phyloP scores from a whole-genome alignment of 805 yeast genomes.

The Suhomyces emberorum region DNA sequence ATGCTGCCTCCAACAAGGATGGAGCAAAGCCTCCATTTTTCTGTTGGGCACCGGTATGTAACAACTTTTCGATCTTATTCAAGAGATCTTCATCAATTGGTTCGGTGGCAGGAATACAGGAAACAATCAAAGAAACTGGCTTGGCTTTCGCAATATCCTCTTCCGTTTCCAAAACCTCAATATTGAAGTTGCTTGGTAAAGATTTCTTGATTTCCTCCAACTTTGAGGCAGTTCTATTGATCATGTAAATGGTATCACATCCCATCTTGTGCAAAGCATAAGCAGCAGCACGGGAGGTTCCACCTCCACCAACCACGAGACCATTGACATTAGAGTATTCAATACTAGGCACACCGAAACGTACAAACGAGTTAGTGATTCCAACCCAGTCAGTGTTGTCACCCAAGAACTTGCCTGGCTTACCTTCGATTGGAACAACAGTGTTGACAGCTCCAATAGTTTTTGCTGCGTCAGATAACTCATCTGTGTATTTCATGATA shows the following conservation, averaged over 20 bases:
- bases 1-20: slow-evolving; percentile 84
- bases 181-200: slow-evolving; percentile 60
- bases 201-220: slow-evolving; percentile 53
- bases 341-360: slow-evolving; percentile 56
- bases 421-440: slow-evolving; percentile 47
- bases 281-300: slow-evolving; percentile 93
- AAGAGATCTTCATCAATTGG: slow-evolving; percentile 57
- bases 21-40: slow-evolving; percentile 43
- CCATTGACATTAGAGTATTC: slow-evolving; percentile 48
- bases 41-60: slow-evolving; percentile 37
- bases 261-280: slow-evolving; percentile 82
- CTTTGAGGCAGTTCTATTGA: slow-evolving; percentile 76
- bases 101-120: slow-evolving; percentile 81
- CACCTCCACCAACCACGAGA: slow-evolving; percentile 93
- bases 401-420: slow-evolving; percentile 53
- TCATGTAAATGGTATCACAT: slow-evolving; percentile 67
- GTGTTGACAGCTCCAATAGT: slow-evolving; percentile 95
- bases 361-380: slow-evolving; percentile 61
- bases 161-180: slow-evolving; percentile 51
- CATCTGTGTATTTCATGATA: slow-evolving; percentile 62
- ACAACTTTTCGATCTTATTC: slow-evolving; percentile 44
- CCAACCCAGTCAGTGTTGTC: slow-evolving; percentile 98
- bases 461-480: slow-evolving; percentile 71
- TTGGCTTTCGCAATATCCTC: slow-evolving; percentile 46
- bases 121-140: slow-evolving; percentile 58